Conservation (phyloP, 2,329 filamentous ascomycete species). For the Pestalotiopsis sp. region DNA sequence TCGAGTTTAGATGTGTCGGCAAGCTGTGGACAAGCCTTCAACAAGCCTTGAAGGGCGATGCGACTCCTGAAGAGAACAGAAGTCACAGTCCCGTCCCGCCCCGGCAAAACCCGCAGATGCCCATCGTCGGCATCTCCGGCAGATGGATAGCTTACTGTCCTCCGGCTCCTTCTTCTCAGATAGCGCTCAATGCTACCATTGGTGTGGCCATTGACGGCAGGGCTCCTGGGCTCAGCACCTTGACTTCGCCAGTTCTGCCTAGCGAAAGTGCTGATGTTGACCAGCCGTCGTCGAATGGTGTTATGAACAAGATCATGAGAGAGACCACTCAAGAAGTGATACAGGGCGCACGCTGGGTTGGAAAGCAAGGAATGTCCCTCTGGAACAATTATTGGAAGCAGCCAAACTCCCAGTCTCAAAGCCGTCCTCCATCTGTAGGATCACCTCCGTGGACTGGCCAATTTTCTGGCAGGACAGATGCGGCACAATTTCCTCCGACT, state of each 20-base stretch:
- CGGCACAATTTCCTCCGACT: constrained; percentile 69
- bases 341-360: constrained; percentile 72
- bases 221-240: constrained; percentile 56
- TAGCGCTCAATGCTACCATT: constrained; percentile 67
- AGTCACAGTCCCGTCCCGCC: constrained; percentile 36
- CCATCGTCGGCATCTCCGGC: constrained; percentile 68
- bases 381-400: constrained; percentile 82
- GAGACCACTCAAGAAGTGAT: constrained; percentile 79
- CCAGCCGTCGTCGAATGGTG: constrained; percentile 68
- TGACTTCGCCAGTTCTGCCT: constrained; percentile 70
- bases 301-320: constrained; percentile 75
- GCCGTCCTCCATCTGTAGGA: constrained; percentile 42
- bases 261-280: constrained; percentile 68
- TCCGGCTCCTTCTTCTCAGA: constrained; percentile 68
- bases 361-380: constrained; percentile 73
- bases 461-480: constrained; percentile 47
- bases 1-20: constrained; percentile 66
- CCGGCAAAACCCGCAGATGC: constrained; percentile 52
- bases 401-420: constrained; percentile 42
- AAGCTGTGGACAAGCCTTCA: constrained; percentile 93
- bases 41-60: constrained; percentile 50
- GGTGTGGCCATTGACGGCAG: constrained; percentile 56
- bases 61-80: constrained; percentile 46
- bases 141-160: constrained; percentile 80
- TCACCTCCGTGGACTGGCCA: constrained; percentile 48